Evolutionary conservation across 306 rosid species (phyloP).

Genomic region (Mimosa pudica): DNA sequence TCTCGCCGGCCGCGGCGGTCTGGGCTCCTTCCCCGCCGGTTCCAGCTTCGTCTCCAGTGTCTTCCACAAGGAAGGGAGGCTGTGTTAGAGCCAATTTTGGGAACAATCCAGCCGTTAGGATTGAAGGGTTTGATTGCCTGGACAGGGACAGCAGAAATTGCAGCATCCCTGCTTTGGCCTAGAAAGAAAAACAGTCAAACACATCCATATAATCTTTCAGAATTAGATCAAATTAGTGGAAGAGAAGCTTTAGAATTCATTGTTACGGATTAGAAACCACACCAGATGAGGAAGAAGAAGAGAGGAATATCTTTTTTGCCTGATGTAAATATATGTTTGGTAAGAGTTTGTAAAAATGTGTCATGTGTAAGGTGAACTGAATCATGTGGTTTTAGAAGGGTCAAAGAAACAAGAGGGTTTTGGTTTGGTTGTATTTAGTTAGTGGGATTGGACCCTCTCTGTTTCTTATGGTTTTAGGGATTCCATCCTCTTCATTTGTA

Average conservation of each 20-base stretch:
- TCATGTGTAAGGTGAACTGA: slow-evolving; percentile 40
- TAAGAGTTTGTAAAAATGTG: slow-evolving; percentile 58
- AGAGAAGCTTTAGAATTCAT: slow-evolving; percentile 13
- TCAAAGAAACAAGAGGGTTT: slow-evolving; percentile 24
- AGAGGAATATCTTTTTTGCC: slow-evolving; percentile 33
- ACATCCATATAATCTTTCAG: slow-evolving; percentile 10
- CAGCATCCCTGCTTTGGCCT: slow-evolving; percentile 90
- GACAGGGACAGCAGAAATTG: slow-evolving; percentile 84
- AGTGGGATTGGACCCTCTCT: slow-evolving; percentile 21
- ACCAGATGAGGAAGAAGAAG: slow-evolving; percentile 39
- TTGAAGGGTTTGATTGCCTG: slow-evolving; percentile 94
- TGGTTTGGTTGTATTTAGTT: slow-evolving; percentile 39
- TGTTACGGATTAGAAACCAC: background rate
- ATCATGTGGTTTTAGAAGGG: slow-evolving; percentile 30
- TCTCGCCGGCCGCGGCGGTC: slow-evolving; percentile 43
- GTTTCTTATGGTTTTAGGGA: background rate
- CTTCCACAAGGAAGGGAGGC: slow-evolving; percentile 76
- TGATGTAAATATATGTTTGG: slow-evolving; percentile 48
- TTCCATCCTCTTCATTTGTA: slow-evolving; percentile 46
- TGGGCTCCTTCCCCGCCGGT: slow-evolving; percentile 44
- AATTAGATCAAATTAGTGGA: background rate
- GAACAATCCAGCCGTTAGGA: slow-evolving; percentile 74
- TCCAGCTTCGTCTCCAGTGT: slow-evolving; percentile 54
- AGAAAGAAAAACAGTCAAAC: slow-evolving; percentile 29
- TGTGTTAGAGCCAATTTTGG: slow-evolving; percentile 71